Percentiles rank a stretch among this genome's conserved stretches.
phyloP scores from a whole-genome alignment of 257 asterid genomes.

The Voacanga thouarsii region DNA sequence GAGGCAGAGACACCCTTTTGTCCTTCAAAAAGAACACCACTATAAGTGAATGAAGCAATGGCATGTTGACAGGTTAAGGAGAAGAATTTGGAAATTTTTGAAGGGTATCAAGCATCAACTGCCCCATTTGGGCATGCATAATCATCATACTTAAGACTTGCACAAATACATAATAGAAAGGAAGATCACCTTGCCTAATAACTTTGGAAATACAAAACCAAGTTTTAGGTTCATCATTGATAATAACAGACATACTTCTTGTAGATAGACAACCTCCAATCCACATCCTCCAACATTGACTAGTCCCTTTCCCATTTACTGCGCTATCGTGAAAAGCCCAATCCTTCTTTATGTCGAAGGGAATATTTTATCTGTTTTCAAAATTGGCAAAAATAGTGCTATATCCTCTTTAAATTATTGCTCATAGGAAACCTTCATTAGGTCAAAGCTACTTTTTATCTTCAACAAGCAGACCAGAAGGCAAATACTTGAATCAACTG shows the following conservation, averaged over 20 bases:
- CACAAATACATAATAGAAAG: not conserved
- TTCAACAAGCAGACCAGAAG: not conserved
- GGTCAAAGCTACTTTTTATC: not conserved
- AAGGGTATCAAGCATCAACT: not conserved
- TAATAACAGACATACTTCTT: not conserved
- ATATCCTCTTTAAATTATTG: not conserved
- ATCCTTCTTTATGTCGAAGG: not conserved
- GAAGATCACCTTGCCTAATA: not conserved
- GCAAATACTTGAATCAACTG: not conserved
- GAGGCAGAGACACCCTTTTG: not conserved
- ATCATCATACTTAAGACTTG: not conserved
- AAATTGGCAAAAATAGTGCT: not conserved
- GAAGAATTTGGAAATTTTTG: not conserved
- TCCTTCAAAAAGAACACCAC: not conserved
- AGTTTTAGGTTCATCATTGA: not conserved
- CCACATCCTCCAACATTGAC: not conserved
- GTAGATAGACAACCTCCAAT: not conserved
- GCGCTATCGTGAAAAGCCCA: not conserved
- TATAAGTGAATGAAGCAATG: not conserved
- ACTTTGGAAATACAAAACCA: not conserved
- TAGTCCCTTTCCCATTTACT: not conserved
- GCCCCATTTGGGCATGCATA: not conserved
- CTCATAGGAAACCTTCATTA: not conserved
- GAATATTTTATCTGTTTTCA: not conserved
- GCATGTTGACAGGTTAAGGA: not conserved